Evolutionary conservation across 2,329 filamentous ascomycete genomes (phyloP).

Genomic region (Dothiorella sarmentorum): DNA sequence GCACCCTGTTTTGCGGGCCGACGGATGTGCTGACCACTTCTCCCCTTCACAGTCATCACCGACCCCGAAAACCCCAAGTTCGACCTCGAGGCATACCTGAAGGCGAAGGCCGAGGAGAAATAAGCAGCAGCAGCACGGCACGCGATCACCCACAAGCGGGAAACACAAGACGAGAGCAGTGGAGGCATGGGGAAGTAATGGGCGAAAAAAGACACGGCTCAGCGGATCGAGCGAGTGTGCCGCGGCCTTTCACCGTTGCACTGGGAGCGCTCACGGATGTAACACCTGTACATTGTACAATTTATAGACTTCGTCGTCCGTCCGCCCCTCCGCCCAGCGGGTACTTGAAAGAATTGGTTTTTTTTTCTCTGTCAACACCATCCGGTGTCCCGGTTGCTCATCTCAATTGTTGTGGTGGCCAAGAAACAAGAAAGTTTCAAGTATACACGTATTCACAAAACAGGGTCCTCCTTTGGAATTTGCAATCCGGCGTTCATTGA

Average conservation of each 20-base stretch:
- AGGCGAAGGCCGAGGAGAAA: constrained; percentile 53
- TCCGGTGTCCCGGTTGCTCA: background rate
- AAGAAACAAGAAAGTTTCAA: background rate
- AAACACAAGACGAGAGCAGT: background rate
- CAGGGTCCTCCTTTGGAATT: background rate
- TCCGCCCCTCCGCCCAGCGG: constrained; percentile 13
- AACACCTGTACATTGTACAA: constrained; percentile 42
- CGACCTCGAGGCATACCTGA: constrained; percentile 83
- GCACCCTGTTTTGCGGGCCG: background rate
- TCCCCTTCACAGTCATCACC: constrained; percentile 28
- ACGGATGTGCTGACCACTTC: background rate
- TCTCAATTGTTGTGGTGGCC: background rate
- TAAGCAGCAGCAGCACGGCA: constrained; percentile 18
- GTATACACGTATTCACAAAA: background rate
- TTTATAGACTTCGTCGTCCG: constrained; percentile 33
- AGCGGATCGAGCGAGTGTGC: constrained; percentile 22
- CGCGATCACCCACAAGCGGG: background rate
- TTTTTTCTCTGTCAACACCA: constrained; percentile 5
- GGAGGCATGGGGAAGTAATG: constrained; percentile 10
- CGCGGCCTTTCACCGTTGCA: constrained; percentile 20
- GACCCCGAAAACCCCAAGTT: constrained; percentile 86
- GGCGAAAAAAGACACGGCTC: constrained; percentile 14
- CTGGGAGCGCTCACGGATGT: constrained; percentile 25
- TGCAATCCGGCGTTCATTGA: background rate
- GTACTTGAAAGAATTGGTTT: constrained; percentile 7